Evolutionary conservation across 2,329 filamentous ascomycete species (phyloP).

Genomic region (Cladophialophora bantiana): DNA sequence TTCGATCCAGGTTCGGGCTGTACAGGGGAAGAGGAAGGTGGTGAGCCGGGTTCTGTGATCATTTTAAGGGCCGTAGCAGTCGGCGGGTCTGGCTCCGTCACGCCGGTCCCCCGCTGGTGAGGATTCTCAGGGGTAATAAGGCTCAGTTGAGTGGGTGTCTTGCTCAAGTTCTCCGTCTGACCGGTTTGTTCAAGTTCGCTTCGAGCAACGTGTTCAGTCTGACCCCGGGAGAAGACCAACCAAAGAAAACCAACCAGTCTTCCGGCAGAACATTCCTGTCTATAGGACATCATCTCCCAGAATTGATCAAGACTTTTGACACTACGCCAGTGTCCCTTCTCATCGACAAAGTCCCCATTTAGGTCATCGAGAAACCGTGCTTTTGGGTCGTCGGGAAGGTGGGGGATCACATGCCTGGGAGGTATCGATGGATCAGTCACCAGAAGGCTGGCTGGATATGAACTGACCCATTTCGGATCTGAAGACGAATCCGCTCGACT

Average conservation of each 20-base stretch:
- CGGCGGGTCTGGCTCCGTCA: not conserved
- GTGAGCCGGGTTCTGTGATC: constrained; percentile 19
- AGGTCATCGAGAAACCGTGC: constrained; percentile 86
- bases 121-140: constrained; percentile 22
- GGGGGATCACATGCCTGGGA: constrained; percentile 83
- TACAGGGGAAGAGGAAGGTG: constrained; percentile 27
- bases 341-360: constrained; percentile 77
- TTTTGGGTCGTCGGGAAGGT: constrained; percentile 95
- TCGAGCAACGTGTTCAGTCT: constrained; percentile 38
- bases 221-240: constrained; percentile 75
- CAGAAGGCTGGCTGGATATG: constrained; percentile 68
- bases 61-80: constrained; percentile 3
- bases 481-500: constrained; percentile 49
- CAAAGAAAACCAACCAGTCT: constrained; percentile 93
- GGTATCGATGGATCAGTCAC: constrained; percentile 73
- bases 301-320: constrained; percentile 87
- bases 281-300: constrained; percentile 97
- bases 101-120: constrained; percentile 5
- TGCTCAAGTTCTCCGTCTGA: not conserved
- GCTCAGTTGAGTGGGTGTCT: not conserved
- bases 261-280: constrained; percentile 94
- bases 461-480: constrained; percentile 60
- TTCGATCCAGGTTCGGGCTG: not conserved
- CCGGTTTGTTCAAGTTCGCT: constrained; percentile 7
- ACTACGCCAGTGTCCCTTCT: constrained; percentile 77